Conservation (phyloP, 2,329 filamentous ascomycete species). For the Aspergillus tanneri region DNA sequence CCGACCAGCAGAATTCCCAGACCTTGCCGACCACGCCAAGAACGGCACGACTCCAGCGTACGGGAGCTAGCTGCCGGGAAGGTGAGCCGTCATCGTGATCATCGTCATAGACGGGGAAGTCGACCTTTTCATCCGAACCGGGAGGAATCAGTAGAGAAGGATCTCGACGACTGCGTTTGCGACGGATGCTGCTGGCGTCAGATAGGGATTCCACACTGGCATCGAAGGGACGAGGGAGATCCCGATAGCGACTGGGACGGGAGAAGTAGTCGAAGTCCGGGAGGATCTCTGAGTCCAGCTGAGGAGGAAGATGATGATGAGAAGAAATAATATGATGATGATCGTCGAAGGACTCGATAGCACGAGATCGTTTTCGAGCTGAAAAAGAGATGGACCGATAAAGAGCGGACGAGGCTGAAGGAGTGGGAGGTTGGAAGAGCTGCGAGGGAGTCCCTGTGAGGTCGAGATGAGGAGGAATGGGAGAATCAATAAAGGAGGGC, state of each 20-base stretch:
- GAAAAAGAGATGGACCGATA: conserved; percentile 34
- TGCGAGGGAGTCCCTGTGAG: conserved; percentile 39
- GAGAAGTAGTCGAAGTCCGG: conserved; percentile 35
- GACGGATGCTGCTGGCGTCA: conserved; percentile 24
- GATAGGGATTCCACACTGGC: conserved; percentile 26
- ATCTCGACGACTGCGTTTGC: conserved; percentile 36
- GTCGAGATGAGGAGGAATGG: conserved; percentile 40
- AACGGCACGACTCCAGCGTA: conserved; percentile 44
- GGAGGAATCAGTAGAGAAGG: conserved; percentile 24
- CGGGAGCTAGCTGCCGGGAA: conserved; percentile 14
- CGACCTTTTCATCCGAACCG: conserved; percentile 20
- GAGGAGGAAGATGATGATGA: too few relatives aligned
- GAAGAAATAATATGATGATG: too few relatives aligned
- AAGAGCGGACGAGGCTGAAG: conserved; percentile 40
- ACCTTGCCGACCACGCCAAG: conserved; percentile 61
- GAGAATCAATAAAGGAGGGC: conserved; percentile 37
- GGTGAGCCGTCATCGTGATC: conserved; percentile 13
- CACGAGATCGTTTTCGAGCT: conserved; percentile 35
- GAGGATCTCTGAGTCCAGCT: too few relatives aligned
- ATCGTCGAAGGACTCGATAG: conserved; percentile 27
- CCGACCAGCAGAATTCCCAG: conserved; percentile 75
- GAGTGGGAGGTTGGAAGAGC: conserved; percentile 38
- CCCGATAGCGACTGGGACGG: conserved; percentile 44
- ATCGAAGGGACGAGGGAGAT: conserved; percentile 29
- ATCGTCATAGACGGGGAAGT: background rate